Evolutionary conservation across 495 filamentous ascomycete species (phyloP).

Genomic region (Penicillium lagena): DNA sequence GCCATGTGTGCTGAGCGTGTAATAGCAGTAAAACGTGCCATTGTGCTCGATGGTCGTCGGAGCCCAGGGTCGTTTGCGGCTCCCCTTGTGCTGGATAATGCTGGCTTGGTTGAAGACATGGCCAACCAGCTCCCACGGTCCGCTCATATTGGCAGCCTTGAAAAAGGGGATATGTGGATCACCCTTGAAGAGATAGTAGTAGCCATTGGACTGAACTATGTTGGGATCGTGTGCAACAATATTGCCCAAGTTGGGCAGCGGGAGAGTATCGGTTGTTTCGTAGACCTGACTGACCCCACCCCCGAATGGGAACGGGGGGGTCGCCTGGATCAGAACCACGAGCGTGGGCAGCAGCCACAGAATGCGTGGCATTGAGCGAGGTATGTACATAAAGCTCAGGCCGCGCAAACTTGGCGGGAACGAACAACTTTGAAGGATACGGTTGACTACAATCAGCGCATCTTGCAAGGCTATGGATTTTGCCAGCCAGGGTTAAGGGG

Average conservation of each 20-base stretch:
- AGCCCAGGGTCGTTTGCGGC: constrained; percentile 44
- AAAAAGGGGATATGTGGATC: constrained; percentile 22
- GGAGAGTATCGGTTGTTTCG: constrained; percentile 22
- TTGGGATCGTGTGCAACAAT: constrained; percentile 35
- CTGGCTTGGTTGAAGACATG: constrained; percentile 31
- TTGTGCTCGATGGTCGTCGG: constrained; percentile 55
- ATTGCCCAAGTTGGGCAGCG: constrained; percentile 30
- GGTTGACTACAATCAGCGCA: neutral
- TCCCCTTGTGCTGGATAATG: constrained; percentile 25
- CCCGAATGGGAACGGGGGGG: no score
- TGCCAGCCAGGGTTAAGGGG: neutral
- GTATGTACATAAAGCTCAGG: no score
- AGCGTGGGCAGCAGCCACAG: neutral
- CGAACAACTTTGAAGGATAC: no score
- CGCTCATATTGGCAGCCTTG: constrained; percentile 27
- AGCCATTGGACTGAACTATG: constrained; percentile 23
- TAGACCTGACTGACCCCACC: constrained; percentile 8
- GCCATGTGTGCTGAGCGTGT: constrained; percentile 58
- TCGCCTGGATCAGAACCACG: no score
- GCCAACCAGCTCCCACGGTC: constrained; percentile 35
- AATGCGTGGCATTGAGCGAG: no score
- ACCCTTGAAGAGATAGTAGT: constrained; percentile 37
- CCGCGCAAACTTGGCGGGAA: neutral
- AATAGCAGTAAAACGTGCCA: constrained; percentile 64
- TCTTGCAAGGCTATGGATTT: neutral